Evolutionary conservation across 768 basidiomycete genomes (phyloP), one percentile per base, ranked within the genome.

Genomic region (Floccularia luteovirens): DNA sequence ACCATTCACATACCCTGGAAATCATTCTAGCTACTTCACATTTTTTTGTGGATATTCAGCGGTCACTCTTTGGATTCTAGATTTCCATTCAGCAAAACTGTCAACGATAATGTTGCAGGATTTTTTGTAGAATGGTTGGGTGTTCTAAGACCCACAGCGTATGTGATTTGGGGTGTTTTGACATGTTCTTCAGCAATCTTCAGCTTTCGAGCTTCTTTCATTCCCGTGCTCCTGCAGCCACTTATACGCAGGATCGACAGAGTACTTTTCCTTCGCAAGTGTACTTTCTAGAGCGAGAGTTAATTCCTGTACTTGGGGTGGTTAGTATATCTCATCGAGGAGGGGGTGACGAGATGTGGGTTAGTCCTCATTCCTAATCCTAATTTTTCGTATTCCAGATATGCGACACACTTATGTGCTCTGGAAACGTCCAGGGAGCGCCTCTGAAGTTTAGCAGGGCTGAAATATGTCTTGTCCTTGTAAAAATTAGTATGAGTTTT

Each of bases 11-110:
- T 90, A 55, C 90, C 25, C 84, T 75, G 20, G 85, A 76, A 22
- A 91, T 88, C 75, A 90, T 84, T 50, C 79, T 84, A 10, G 81
- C 79, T 2, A 87, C 87, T 49, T 55, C 19, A 70, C 69, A 1
- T 63, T 68, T 47, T 79, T 69, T 6, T 55, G 49, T 34, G 70
- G 63, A 52, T 76, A 76, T 38, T 77, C 75, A 2, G 53, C 50
- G 1, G 77, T 48, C 10, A 82, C 58, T 43, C 59, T 58, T 35
- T 75, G 69, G 1, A 84, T 56, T 5, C 62, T 65, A 0, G 55
- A 50, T 50, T 70, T 75, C 13, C 64, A 70, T 40, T 77, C 69
- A 6, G 65, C 51, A 10, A 83, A 63, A 41, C 52, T 58, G 31
- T 62, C 57, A n/a, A n/a, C n/a, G 52, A 41, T 13, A 63, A 62